Percentiles rank a stretch among this genome's conserved stretches.
phyloP scores from a whole-genome alignment of 352 stramenopile species.

The Elongisporangium prolatum region DNA sequence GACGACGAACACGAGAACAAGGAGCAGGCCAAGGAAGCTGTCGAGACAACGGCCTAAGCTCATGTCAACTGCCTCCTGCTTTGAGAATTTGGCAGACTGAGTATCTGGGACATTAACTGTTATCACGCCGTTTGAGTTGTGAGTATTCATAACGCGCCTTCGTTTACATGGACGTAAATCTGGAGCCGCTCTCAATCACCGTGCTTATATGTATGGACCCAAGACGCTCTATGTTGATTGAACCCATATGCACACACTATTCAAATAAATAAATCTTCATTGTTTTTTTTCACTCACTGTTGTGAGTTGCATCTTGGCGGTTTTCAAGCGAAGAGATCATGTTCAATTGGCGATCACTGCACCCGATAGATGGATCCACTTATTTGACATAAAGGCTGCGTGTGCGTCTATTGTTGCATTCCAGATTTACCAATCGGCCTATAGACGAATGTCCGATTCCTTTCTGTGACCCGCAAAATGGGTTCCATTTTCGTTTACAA shows the following conservation, averaged over 20 bases:
- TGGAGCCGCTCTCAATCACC: neutral
- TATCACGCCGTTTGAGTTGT: neutral
- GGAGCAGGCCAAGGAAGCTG: slow-evolving; percentile 6
- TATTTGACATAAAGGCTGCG: no score
- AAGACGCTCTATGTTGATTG: no score
- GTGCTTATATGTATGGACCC: neutral
- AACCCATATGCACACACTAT: no score
- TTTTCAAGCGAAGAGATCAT: no score
- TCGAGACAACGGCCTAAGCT: slow-evolving; percentile 3
- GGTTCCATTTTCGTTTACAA: neutral
- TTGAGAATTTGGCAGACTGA: neutral
- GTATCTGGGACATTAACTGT: neutral
- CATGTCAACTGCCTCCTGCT: neutral
- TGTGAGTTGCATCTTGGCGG: no score
- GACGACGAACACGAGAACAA: slow-evolving; percentile 7
- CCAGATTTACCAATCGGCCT: neutral
- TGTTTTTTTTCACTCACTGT: no score
- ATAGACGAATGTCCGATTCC: neutral
- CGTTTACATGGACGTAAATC: neutral
- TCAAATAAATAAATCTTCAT: no score
- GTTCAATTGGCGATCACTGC: no score
- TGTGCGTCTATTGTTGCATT: neutral
- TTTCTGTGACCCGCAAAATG: no score
- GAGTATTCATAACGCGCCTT: neutral
- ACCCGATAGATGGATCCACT: no score